Conservation (phyloP, 2,329 filamentous ascomycete genomes). For the Dactylellina leptospora region DNA sequence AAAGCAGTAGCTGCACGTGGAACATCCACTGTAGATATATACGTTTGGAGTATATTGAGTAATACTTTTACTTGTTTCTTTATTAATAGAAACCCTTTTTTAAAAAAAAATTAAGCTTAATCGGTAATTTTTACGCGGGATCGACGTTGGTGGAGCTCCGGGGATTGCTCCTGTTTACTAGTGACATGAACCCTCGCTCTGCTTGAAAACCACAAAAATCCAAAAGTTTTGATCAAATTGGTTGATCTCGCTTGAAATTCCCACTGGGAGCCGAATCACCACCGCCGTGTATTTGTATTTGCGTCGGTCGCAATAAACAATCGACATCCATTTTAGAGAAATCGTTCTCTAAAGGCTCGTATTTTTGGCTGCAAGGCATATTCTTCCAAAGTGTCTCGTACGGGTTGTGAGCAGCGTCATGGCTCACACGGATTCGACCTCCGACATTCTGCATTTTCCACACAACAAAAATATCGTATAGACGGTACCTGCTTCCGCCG, state of each 20-base stretch:
- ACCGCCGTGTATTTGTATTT: too few species aligned
- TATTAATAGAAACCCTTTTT: slow-evolving; percentile 3
- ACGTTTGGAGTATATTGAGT: slow-evolving; percentile 44
- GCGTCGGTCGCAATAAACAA: background rate
- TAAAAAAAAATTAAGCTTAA: background rate
- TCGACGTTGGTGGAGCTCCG: too few species aligned
- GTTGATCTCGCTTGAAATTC: background rate
- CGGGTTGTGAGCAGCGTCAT: background rate
- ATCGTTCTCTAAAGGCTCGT: slow-evolving; percentile 3
- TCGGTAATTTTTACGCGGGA: too few species aligned
- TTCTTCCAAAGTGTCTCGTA: slow-evolving; percentile 17
- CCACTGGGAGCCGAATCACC: too few species aligned
- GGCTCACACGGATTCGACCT: slow-evolving; percentile 35
- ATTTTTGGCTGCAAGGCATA: slow-evolving; percentile 3
- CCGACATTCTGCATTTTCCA: slow-evolving; percentile 20
- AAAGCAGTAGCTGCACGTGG: slow-evolving; percentile 41
- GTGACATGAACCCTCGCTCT: too few species aligned
- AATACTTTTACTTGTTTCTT: slow-evolving; percentile 5
- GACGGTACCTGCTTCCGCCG: slow-evolving; percentile 51
- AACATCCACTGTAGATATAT: slow-evolving; percentile 34
- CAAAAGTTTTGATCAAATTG: background rate
- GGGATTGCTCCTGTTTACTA: too few species aligned
- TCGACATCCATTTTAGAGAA: background rate
- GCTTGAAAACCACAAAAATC: too few species aligned
- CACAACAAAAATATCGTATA: slow-evolving; percentile 41